Evolutionary conservation across 495 filamentous ascomycete genomes (phyloP).

Genomic region (Neurospora sp.): DNA sequence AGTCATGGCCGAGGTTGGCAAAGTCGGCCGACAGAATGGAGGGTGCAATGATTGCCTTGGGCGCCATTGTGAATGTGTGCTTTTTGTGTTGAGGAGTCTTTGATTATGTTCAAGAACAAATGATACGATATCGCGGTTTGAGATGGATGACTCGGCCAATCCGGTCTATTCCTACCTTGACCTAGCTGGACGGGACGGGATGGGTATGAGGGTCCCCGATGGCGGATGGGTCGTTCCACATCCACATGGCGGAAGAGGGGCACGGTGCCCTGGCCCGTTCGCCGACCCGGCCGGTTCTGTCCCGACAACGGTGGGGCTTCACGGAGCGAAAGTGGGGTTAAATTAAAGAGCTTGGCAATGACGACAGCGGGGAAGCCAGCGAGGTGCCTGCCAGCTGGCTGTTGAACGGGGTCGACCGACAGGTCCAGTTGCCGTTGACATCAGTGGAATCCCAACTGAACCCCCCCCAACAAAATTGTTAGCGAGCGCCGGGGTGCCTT

Average conservation of each 20-base stretch:
- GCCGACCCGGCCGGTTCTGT: not conserved
- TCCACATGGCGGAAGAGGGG: not conserved
- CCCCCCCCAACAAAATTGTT: not conserved
- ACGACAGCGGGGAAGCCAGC: not conserved
- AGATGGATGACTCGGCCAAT: not conserved
- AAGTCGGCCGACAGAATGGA: slow-evolving; percentile 98
- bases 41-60: slow-evolving; percentile 86
- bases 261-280: not conserved
- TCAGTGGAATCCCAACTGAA: not conserved
- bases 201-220: not conserved
- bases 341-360: not conserved
- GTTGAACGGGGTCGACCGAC: not conserved
- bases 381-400: not conserved
- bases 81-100: not conserved
- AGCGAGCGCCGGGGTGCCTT: not conserved
- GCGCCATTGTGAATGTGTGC: slow-evolving; percentile 49
- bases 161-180: not conserved
- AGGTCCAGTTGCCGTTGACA: not conserved
- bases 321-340: not conserved
- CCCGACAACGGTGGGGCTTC: not conserved
- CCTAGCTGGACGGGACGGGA: not conserved
- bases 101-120: not conserved
- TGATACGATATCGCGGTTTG: not conserved
- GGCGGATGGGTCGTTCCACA: not conserved
- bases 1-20: slow-evolving; percentile 72